A percentile compares a stretch with the other conserved stretches of the same genome.
Conservation (phyloP, 805 yeast species). For the Grigorovia jiainica region DNA sequence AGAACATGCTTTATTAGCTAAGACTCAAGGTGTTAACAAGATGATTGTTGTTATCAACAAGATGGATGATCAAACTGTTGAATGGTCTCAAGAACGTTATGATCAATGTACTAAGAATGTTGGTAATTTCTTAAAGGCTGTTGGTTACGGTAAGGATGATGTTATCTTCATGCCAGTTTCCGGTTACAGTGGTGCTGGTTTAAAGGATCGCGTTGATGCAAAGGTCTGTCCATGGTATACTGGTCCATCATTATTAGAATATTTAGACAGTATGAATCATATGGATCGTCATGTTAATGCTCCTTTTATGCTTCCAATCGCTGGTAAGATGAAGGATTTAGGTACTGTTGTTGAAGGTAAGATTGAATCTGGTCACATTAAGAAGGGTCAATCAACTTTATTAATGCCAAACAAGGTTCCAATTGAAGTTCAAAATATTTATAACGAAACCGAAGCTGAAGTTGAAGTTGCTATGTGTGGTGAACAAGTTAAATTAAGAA, state of each 20-base stretch:
- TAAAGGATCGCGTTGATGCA: conserved; percentile 72
- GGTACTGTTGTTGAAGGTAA: conserved; percentile 98
- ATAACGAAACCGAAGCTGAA: conserved; percentile 93
- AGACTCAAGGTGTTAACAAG: conserved; percentile 96
- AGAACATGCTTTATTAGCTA: conserved; percentile 94
- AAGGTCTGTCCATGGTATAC: conserved; percentile 83
- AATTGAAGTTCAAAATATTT: conserved; percentile 81
- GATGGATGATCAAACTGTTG: conserved; percentile 97
- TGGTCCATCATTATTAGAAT: conserved; percentile 89
- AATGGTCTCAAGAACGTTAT: conserved; percentile 93
- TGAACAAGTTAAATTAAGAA: conserved; percentile 89
- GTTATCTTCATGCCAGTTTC: conserved; percentile 94
- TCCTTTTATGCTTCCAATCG: conserved; percentile 94
- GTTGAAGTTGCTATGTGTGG: conserved; percentile 87
- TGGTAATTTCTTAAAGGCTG: conserved; percentile 66
- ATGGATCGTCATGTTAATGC: conserved; percentile 82
- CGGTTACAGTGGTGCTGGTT: conserved; percentile 94
- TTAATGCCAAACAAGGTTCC: conserved; percentile 86
- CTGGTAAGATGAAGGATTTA: conserved; percentile 91
- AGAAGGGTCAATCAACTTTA: conserved; percentile 63
- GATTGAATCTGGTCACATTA: conserved; percentile 90
- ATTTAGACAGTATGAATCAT: conserved; percentile 71
- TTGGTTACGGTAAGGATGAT: conserved; percentile 85
- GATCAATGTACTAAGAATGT: conserved; percentile 89
- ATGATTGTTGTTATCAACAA: conserved; percentile 90